Percentiles rank a stretch among this genome's conserved stretches.
Conservation (phyloP, 805 yeast genomes). For the Pichia californica region DNA sequence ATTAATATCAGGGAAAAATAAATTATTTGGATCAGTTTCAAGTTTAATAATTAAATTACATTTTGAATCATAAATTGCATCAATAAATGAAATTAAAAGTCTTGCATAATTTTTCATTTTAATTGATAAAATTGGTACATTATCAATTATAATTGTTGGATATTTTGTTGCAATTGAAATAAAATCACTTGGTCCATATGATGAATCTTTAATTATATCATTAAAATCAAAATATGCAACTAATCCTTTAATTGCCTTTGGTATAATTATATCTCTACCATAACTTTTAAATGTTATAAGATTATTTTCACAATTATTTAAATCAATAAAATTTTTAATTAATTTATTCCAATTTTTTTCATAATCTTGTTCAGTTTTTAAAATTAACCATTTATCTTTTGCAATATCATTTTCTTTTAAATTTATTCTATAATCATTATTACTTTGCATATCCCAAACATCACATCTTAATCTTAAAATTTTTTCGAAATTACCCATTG, state of each 20-base stretch:
- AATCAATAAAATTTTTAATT: constrained; percentile 18
- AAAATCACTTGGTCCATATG: constrained; percentile 60
- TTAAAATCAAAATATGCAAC: constrained; percentile 44
- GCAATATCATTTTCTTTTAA: constrained; percentile 22
- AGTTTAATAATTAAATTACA: constrained; percentile 52
- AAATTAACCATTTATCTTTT: constrained; percentile 29
- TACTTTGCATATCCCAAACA: constrained; percentile 54
- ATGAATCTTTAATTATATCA: constrained; percentile 47
- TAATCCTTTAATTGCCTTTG: constrained; percentile 33
- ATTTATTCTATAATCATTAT: constrained; percentile 46
- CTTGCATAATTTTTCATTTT: constrained; percentile 63
- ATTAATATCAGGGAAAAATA: constrained; percentile 61
- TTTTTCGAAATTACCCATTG: constrained; percentile 50
- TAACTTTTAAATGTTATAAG: constrained; percentile 41
- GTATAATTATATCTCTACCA: constrained; percentile 45
- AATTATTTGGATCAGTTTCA: constrained; percentile 41
- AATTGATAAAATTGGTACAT: constrained; percentile 53
- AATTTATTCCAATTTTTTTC: constrained; percentile 34
- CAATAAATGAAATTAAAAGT: constrained; percentile 57
- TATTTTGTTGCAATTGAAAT: constrained; percentile 58
- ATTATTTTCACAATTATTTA: constrained; percentile 3
- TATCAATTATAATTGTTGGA: constrained; percentile 50
- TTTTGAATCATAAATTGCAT: constrained; percentile 62
- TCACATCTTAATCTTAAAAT: constrained; percentile 55
- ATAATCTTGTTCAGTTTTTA: constrained; percentile 21